phyloP scores from a whole-genome alignment of 768 basidiomycete species.

The Boletus huronensis region DNA sequence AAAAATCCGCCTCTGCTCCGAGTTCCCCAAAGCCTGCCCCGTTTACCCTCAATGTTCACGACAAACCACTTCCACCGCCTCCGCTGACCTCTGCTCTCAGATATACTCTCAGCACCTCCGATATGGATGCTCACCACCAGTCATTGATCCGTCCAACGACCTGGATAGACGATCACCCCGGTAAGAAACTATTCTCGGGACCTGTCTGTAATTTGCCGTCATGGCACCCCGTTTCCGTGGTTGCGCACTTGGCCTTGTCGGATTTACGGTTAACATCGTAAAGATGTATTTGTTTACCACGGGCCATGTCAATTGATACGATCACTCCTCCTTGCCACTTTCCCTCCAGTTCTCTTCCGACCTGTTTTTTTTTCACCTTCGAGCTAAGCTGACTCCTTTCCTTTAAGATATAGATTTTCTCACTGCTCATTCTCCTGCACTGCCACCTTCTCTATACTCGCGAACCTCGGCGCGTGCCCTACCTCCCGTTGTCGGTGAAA shows the following conservation, averaged over 20 bases:
- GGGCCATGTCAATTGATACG: conserved; percentile 19
- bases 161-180: conserved; percentile 26
- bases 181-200: conserved; percentile 20
- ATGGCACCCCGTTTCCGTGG: conserved; percentile 17
- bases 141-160: conserved; percentile 14
- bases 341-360: neutral
- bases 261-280: conserved; percentile 10
- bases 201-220: conserved; percentile 5
- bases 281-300: conserved; percentile 22
- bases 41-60: conserved; percentile 16
- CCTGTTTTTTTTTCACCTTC: conserved; percentile 19
- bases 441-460: conserved; percentile 35
- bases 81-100: conserved; percentile 29
- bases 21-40: conserved; percentile 17
- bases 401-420: conserved; percentile 28
- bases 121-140: conserved; percentile 27
- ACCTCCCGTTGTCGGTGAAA: conserved; percentile 31
- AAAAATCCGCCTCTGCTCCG: conserved; percentile 26
- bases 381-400: conserved; percentile 17
- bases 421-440: conserved; percentile 28
- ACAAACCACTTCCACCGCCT: conserved; percentile 42
- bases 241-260: neutral
- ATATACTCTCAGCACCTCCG: conserved; percentile 21
- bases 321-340: conserved; percentile 6
- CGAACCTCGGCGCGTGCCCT: conserved; percentile 29